Evolutionary conservation across 73 alveolate species (phyloP).

Genomic region (Paramecium tetraurelia): DNA sequence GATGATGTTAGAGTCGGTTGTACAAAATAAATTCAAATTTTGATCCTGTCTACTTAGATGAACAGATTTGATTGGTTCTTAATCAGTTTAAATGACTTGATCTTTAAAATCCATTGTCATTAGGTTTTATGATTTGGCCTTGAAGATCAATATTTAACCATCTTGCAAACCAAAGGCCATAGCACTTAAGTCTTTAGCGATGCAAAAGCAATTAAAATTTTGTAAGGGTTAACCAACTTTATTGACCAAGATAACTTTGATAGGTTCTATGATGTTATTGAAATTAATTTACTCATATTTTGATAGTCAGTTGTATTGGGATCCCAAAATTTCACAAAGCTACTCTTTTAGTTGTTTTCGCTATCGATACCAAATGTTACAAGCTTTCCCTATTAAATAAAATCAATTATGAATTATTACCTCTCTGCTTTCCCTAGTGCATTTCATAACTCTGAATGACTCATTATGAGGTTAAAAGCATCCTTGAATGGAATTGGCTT

Average conservation of each 20-base stretch:
- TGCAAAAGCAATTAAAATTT: constrained; percentile 33
- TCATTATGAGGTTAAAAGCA: neutral
- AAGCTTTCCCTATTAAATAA: neutral
- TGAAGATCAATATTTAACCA: constrained; percentile 48
- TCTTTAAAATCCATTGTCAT: neutral
- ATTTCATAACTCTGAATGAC: neutral
- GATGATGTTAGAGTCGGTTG: constrained; percentile 15
- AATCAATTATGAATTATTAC: neutral
- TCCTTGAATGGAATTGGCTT: constrained; percentile 17
- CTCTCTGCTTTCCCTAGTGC: neutral
- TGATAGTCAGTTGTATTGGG: neutral
- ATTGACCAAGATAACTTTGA: neutral
- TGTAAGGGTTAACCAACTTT: constrained; percentile 1
- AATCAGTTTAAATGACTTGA: neutral
- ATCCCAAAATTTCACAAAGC: constrained; percentile 50
- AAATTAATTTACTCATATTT: neutral
- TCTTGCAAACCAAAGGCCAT: constrained; percentile 52
- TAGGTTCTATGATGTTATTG: neutral
- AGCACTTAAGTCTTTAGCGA: constrained; percentile 47
- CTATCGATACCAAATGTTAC: constrained; percentile 45
- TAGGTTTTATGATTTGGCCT: neutral
- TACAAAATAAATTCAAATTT: constrained; percentile 47
- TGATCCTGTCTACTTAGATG: neutral
- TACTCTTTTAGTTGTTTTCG: neutral
- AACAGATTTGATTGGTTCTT: constrained; percentile 7